phyloP scores from a whole-genome alignment of 2,329 filamentous ascomycete genomes.

The Botryotinia convoluta region DNA sequence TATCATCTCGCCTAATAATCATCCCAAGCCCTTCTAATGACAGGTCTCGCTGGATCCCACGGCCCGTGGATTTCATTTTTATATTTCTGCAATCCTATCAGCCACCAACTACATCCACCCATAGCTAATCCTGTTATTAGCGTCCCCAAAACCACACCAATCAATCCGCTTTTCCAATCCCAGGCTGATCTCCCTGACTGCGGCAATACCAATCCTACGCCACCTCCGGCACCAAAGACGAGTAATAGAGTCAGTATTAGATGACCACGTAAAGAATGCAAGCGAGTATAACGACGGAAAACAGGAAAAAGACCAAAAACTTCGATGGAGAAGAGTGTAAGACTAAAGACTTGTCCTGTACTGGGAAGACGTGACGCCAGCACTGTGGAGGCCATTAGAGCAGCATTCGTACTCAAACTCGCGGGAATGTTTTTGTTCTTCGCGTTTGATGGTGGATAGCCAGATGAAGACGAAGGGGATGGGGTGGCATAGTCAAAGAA shows the following conservation, averaged over 20 bases:
- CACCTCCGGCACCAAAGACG: constrained; percentile 75
- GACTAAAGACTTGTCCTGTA: constrained; percentile 89
- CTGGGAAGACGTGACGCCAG: constrained; percentile 84
- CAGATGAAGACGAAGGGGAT: constrained; percentile 49
- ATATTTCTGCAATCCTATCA: constrained; percentile 95
- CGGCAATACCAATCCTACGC: constrained; percentile 60
- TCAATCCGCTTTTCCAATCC: constrained; percentile 36
- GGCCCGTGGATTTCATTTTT: constrained; percentile 98
- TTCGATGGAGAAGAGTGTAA: constrained; percentile 95
- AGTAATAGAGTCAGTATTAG: constrained; percentile 71
- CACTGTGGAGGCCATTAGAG: constrained; percentile 93
- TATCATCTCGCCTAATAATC: constrained; percentile 1
- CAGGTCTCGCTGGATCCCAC: constrained; percentile 91
- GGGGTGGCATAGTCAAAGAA: constrained; percentile 87
- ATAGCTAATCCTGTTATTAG: constrained; percentile 74
- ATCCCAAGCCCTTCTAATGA: constrained; percentile 55
- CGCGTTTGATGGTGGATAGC: constrained; percentile 13
- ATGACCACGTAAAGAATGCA: constrained; percentile 80
- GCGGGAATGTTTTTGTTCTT: constrained; percentile 44
- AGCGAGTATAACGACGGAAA: constrained; percentile 82
- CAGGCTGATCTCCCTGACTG: constrained; percentile 52
- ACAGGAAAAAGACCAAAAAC: constrained; percentile 98
- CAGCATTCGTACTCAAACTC: constrained; percentile 86
- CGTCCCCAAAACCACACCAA: constrained; percentile 75
- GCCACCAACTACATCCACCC: constrained; percentile 95